Evolutionary conservation across 768 basidiomycete genomes (phyloP), one percentile per base, ranked within the genome.

Genomic region (Clavaria fumosa): DNA sequence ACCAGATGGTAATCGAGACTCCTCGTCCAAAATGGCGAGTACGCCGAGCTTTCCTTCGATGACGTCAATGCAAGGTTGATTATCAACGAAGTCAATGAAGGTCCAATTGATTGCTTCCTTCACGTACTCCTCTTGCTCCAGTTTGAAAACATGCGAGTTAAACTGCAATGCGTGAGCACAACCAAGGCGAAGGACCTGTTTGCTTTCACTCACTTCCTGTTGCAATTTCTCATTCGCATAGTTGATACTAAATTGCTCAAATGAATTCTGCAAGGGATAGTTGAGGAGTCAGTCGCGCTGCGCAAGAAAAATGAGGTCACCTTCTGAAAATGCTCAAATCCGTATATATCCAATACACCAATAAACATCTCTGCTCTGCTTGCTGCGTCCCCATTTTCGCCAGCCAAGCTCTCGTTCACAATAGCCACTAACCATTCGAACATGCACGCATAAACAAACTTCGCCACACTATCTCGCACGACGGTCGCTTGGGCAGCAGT

Each of bases 191-290:
- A n/a, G n/a, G n/a, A n/a, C n/a, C n/a, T n/a, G n/a, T n/a, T n/a
- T n/a, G n/a, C n/a, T n/a, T n/a, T 23, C 20, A 18, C 65, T 34
- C 47, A 85, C 89, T 76, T 96, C 91, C 58, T 97, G 95, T 50
- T 99, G 95, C 32, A 97, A 58, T 58, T 91, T 90, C 56, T 91
- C 95, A 51, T 99, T 99, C 17, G 95, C 95, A 54, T 97, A 99
- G 54, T 99, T 99, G 64, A 99, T 99, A 57, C 91, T 96, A 61
- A 99, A 99, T 62, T 99, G 95, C 59, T 99, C 89, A 49, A 93
- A 84, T 2, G 79, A 83, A 49, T 85, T 83, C 79, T 83, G 45
- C 36, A 38, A 12, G 2, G 19, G n/a, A n/a, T n/a, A n/a, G n/a
- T n/a, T n/a, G n/a, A n/a, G n/a, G n/a, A n/a, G n/a, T n/a, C n/a